These are phyloP conservation scores for Calophaca sinica DNA, from an alignment of 306 rosid genomes.

Conservation along the genomic window DNA sequence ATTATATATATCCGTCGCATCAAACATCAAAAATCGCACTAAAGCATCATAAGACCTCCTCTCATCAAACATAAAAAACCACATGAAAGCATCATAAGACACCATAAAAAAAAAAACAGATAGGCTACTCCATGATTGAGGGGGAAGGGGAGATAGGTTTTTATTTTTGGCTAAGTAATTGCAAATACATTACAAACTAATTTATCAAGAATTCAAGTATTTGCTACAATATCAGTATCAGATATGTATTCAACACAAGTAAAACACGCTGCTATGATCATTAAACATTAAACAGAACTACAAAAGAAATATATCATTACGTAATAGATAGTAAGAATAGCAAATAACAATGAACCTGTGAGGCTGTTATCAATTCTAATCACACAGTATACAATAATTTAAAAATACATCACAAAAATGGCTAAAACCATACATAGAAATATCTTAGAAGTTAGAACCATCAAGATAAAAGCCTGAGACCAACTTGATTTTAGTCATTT, in stretches of 20 bases:
- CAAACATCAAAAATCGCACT: too few relatives aligned
- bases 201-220: not conserved
- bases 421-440: constrained; percentile 28
- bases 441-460: not conserved
- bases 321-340: constrained; percentile 28
- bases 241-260: not conserved
- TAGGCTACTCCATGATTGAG: too few relatives aligned
- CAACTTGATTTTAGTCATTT: not conserved
- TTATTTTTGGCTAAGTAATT: too few relatives aligned
- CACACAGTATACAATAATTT: not conserved
- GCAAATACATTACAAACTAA: not conserved
- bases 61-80: too few relatives aligned
- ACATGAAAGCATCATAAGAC: too few relatives aligned
- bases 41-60: too few relatives aligned
- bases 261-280: not conserved
- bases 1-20: too few relatives aligned
- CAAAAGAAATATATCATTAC: not conserved
- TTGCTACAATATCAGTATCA: not conserved
- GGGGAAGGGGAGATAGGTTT: too few relatives aligned
- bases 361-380: constrained; percentile 1
- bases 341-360: constrained; percentile 7
- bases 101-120: too few relatives aligned
- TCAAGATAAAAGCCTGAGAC: not conserved
- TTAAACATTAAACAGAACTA: not conserved
- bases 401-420: constrained; percentile 19